phyloP scores from a whole-genome alignment of 257 asterid genomes.

The Solanum chiquidenum region DNA sequence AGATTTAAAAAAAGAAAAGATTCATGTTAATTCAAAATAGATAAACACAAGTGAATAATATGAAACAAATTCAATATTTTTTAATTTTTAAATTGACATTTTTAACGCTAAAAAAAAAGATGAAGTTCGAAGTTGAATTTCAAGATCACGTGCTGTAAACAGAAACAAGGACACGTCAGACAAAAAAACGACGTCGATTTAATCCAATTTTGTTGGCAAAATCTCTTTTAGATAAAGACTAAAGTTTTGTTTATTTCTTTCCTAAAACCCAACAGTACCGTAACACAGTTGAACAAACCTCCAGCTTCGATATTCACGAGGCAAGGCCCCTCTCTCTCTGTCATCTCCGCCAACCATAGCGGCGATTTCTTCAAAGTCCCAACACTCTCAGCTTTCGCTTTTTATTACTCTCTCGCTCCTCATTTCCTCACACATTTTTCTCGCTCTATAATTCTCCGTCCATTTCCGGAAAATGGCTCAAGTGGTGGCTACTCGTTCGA shows the following conservation, averaged over 20 bases:
- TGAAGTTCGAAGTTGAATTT: neutral
- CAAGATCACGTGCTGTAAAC: neutral
- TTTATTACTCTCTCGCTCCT: constrained; percentile 5
- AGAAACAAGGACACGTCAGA: neutral
- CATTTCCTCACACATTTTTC: neutral
- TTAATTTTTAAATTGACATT: neutral
- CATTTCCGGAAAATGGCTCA: constrained; percentile 42
- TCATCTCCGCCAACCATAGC: constrained; percentile 25
- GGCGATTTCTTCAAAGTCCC: constrained; percentile 38
- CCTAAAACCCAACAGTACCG: neutral
- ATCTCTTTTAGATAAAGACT: neutral
- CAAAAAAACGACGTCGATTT: neutral
- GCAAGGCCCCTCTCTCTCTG: neutral
- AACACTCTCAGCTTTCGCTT: neutral
- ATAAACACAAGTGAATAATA: neutral
- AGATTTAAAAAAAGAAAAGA: too few relatives aligned
- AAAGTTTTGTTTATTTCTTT: neutral
- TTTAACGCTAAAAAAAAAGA: neutral
- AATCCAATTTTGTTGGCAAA: neutral
- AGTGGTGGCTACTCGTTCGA: constrained; percentile 63
- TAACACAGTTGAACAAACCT: neutral
- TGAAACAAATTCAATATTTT: neutral
- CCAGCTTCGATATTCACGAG: constrained; percentile 49
- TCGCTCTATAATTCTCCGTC: neutral
- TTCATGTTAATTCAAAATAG: neutral